These are phyloP conservation scores for Phyllachora maydis DNA, from an alignment of 2,329 filamentous ascomycete species.

Conservation along the genomic window DNA sequence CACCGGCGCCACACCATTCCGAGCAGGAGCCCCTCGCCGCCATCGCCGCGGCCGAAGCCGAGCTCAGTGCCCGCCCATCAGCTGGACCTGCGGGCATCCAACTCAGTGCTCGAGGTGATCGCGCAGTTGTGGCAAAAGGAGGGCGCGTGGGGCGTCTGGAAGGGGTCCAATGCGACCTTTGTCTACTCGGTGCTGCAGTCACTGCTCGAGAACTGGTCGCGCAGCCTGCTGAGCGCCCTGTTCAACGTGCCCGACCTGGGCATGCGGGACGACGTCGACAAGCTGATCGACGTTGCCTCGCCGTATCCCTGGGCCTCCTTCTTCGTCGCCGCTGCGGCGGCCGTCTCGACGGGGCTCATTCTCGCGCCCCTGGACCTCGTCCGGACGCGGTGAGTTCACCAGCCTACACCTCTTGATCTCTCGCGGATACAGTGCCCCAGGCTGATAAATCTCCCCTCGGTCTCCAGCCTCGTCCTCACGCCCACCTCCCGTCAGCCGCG, in stretches of 20 bases:
- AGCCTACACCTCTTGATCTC: not conserved
- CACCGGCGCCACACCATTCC: slow-evolving; percentile 11
- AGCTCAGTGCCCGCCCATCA: slow-evolving; percentile 27
- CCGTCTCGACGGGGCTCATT: slow-evolving; percentile 54
- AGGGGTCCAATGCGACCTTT: slow-evolving; percentile 80
- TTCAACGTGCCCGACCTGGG: slow-evolving; percentile 77
- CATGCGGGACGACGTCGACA: slow-evolving; percentile 55
- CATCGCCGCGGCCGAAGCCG: slow-evolving; percentile 15
- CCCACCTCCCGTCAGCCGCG: slow-evolving; percentile 55
- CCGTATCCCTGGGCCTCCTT: slow-evolving; percentile 69
- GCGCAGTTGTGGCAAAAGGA: slow-evolving; percentile 78
- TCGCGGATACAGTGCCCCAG: not conserved
- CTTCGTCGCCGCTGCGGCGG: slow-evolving; percentile 43
- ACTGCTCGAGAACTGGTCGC: slow-evolving; percentile 78
- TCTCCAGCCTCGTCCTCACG: slow-evolving; percentile 54
- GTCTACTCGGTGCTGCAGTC: slow-evolving; percentile 74
- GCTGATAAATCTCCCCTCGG: slow-evolving; percentile 12
- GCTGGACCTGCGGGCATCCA: slow-evolving; percentile 50
- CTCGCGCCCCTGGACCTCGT: slow-evolving; percentile 80
- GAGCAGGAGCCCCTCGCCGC: too few species aligned
- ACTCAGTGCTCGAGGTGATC: slow-evolving; percentile 72
- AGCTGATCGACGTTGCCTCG: slow-evolving; percentile 50
- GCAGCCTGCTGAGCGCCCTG: slow-evolving; percentile 75
- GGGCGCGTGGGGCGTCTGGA: slow-evolving; percentile 85
- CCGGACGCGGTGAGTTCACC: slow-evolving; percentile 39